Conservation (phyloP, 305 asterid genomes). For the Rubia balearica region DNA sequence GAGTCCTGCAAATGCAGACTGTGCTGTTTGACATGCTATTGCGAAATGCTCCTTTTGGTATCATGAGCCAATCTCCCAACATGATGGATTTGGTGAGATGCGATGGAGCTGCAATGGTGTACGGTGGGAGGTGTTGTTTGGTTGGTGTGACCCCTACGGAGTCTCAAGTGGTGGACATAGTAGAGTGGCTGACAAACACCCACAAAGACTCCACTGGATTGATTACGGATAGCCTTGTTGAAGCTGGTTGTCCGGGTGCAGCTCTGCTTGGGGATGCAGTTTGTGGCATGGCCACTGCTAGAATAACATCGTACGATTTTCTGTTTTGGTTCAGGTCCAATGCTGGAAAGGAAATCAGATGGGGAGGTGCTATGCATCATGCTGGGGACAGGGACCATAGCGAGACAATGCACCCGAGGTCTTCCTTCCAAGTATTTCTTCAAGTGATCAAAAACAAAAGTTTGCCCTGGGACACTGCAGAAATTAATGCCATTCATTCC, state of each 20-base stretch:
- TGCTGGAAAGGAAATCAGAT: constrained; percentile 42
- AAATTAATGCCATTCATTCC: constrained; percentile 62
- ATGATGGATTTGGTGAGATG: constrained; percentile 62
- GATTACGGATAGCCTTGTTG: constrained; percentile 51
- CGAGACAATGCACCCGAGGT: constrained; percentile 56
- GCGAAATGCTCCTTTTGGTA: constrained; percentile 44
- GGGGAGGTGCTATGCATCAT: constrained; percentile 66
- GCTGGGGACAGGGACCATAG: constrained; percentile 45
- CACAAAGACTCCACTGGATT: constrained; percentile 44
- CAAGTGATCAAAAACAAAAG: constrained; percentile 58
- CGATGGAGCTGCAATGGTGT: constrained; percentile 57
- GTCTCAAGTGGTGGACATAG: constrained; percentile 39
- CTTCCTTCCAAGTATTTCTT: constrained; percentile 59
- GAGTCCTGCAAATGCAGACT: constrained; percentile 46
- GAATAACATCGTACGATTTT: constrained; percentile 39
- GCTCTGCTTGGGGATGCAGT: constrained; percentile 45
- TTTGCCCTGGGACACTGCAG: constrained; percentile 55
- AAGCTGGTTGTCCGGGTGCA: constrained; percentile 58
- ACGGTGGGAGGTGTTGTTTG: constrained; percentile 48
- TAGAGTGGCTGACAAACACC: constrained; percentile 36
- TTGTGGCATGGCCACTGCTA: constrained; percentile 62
- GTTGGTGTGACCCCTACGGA: constrained; percentile 62
- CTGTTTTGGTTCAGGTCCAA: constrained; percentile 71
- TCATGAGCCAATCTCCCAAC: constrained; percentile 53
- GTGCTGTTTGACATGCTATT: constrained; percentile 60